phyloP scores from a whole-genome alignment of 257 asterid genomes.

The Nemophila menziesii region DNA sequence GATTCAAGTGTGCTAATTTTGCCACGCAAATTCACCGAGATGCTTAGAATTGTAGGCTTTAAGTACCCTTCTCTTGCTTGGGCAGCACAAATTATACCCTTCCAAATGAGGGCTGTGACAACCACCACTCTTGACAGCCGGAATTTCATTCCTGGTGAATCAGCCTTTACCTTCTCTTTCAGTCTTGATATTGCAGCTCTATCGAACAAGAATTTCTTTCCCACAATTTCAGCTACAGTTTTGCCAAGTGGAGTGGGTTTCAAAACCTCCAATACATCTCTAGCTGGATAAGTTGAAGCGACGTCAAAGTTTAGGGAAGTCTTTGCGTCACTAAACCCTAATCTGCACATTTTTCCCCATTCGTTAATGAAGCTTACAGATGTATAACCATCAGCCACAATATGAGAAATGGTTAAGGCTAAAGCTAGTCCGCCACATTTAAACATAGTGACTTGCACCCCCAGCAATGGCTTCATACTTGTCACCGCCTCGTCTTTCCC shows the following conservation, averaged over 20 bases:
- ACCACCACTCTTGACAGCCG: conserved; percentile 11
- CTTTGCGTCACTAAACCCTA: neutral
- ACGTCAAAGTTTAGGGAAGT: neutral
- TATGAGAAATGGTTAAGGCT: conserved; percentile 1
- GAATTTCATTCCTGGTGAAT: neutral
- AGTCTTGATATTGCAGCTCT: conserved; percentile 1
- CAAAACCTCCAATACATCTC: neutral
- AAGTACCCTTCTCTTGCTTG: conserved; percentile 6
- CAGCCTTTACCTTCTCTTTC: conserved; percentile 7
- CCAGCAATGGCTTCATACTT: conserved; percentile 4
- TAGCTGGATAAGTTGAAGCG: conserved; percentile 9
- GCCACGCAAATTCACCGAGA: conserved; percentile 6
- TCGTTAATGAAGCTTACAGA: conserved; percentile 5
- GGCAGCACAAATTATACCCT: conserved; percentile 9
- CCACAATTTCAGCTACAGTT: neutral
- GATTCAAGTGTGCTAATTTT: neutral
- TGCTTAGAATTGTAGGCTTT: conserved; percentile 5
- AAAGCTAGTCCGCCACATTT: conserved; percentile 13
- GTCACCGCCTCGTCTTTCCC: neutral
- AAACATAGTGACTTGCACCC: conserved; percentile 8
- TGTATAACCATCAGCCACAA: conserved; percentile 1
- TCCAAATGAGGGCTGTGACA: conserved; percentile 16
- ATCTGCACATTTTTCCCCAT: conserved; percentile 10
- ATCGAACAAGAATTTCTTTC: conserved; percentile 3
- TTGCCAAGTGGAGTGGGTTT: neutral